A percentile compares a stretch with the other conserved stretches of the same genome.
phyloP scores from a whole-genome alignment of 306 rosid genomes.

The Begonia peltatifolia region DNA sequence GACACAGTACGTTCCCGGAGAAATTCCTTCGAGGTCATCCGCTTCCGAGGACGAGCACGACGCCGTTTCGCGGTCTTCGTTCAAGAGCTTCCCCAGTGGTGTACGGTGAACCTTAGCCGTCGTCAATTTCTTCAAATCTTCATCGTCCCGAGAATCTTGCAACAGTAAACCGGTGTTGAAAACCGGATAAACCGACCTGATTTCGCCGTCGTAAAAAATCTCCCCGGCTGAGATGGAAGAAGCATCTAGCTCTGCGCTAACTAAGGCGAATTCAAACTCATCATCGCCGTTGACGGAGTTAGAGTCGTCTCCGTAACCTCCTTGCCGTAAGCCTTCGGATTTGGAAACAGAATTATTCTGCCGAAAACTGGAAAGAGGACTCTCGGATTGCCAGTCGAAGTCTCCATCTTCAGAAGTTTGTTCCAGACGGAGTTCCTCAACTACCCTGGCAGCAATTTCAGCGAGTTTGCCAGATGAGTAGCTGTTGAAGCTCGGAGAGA shows the following conservation, averaged over 20 bases:
- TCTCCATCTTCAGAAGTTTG: constrained; percentile 11
- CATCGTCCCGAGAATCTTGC: constrained; percentile 6
- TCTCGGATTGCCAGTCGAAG: constrained; percentile 2
- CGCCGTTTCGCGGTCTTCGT: constrained; percentile 39
- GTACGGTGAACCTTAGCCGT: constrained; percentile 19
- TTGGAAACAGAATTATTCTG: not conserved
- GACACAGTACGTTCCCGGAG: constrained; percentile 37
- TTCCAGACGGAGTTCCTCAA: constrained; percentile 32
- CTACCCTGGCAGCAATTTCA: constrained; percentile 62
- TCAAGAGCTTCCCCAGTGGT: constrained; percentile 60
- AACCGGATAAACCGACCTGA: constrained; percentile 50
- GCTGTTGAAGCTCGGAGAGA: constrained; percentile 66
- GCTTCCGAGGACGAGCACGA: constrained; percentile 56
- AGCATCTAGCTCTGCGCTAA: constrained; percentile 18
- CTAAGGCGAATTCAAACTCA: constrained; percentile 53
- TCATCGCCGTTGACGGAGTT: constrained; percentile 9
- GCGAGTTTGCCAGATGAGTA: constrained; percentile 41
- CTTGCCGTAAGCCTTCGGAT: not conserved
- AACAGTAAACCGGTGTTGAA: constrained; percentile 29
- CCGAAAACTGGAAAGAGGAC: not conserved
- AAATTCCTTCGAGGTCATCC: constrained; percentile 37
- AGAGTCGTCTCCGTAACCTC: not conserved
- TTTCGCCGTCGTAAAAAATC: constrained; percentile 73
- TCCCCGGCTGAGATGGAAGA: constrained; percentile 63
- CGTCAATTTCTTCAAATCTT: constrained; percentile 8